Conservation (phyloP, 345 rosid genomes). For the Diplotaxis tenuifolia region DNA sequence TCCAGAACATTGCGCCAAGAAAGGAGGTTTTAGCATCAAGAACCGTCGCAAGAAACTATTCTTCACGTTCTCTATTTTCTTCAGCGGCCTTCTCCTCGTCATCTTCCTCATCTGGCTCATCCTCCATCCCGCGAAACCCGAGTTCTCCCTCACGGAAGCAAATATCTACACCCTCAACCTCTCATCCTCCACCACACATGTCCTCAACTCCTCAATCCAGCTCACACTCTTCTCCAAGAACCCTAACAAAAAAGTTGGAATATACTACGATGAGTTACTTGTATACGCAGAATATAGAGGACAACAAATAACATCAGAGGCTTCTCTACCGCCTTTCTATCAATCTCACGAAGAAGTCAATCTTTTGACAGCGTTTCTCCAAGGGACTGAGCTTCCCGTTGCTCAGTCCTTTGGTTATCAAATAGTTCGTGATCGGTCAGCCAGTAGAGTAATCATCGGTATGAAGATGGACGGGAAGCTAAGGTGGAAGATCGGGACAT, state of each 20-base stretch:
- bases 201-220: slow-evolving; percentile 78
- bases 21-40: slow-evolving; percentile 42
- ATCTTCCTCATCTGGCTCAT: slow-evolving; percentile 64
- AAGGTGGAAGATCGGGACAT: slow-evolving; percentile 81
- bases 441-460: slow-evolving; percentile 52
- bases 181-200: slow-evolving; percentile 53
- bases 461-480: slow-evolving; percentile 65
- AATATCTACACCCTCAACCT: slow-evolving; percentile 64
- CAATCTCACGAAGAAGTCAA: slow-evolving; percentile 68
- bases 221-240: slow-evolving; percentile 61
- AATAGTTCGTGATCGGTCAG: slow-evolving; percentile 57
- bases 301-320: slow-evolving; percentile 67
- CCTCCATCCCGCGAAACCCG: slow-evolving; percentile 74
- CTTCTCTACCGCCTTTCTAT: slow-evolving; percentile 69
- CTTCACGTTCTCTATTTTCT: slow-evolving; percentile 47
- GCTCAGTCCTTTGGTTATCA: slow-evolving; percentile 62
- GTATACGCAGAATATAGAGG: slow-evolving; percentile 67
- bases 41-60: slow-evolving; percentile 58
- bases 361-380: slow-evolving; percentile 59
- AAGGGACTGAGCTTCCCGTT: slow-evolving; percentile 59
- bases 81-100: slow-evolving; percentile 49
- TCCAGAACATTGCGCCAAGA: slow-evolving; percentile 77
- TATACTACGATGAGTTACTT: slow-evolving; percentile 72
- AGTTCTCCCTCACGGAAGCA: slow-evolving; percentile 60
- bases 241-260: slow-evolving; percentile 68